These are phyloP conservation scores for Phytophthora pini DNA, from an alignment of 352 stramenopile genomes.

Conservation along the genomic window DNA sequence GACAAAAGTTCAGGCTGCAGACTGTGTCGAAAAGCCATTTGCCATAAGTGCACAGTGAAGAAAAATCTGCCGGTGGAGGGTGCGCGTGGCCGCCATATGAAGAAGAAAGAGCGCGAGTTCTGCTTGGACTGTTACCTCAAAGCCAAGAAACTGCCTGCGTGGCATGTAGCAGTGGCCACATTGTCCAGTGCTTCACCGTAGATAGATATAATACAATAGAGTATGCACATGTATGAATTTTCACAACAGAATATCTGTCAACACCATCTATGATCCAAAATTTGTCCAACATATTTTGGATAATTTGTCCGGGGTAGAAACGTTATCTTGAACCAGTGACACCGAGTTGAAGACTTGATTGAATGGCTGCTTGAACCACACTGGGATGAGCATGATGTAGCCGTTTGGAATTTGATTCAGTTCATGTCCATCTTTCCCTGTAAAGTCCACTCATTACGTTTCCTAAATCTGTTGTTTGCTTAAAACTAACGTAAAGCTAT, in stretches of 20 bases:
- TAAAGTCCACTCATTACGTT: background rate
- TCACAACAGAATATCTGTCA: too few relatives aligned
- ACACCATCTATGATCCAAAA: too few relatives aligned
- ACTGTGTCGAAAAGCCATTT: conserved; percentile 34
- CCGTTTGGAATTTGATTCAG: too few relatives aligned
- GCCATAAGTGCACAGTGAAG: conserved; percentile 49
- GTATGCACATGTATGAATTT: background rate
- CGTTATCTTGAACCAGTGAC: too few relatives aligned
- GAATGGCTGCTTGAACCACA: too few relatives aligned
- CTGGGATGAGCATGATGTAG: conserved; percentile 2
- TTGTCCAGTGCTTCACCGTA: conserved; percentile 17
- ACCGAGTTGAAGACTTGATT: too few relatives aligned
- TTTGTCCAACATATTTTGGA: too few relatives aligned
- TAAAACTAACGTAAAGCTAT: conserved; percentile 25
- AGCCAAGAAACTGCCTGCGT: conserved; percentile 30
- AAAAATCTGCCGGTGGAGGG: conserved; percentile 42
- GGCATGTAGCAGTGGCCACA: conserved; percentile 32
- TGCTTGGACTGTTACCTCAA: conserved; percentile 46
- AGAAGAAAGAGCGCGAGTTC: conserved; percentile 38
- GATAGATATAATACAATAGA: conserved; percentile 11
- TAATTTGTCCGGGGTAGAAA: too few relatives aligned
- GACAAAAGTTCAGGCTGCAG: conserved; percentile 26
- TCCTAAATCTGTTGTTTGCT: conserved; percentile 6
- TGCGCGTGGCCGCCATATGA: conserved; percentile 28
- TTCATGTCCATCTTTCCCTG: too few relatives aligned